Base-by-base conservation (phyloP, 176 grass and related monocot species). In the Triticum aestivum region DNA sequence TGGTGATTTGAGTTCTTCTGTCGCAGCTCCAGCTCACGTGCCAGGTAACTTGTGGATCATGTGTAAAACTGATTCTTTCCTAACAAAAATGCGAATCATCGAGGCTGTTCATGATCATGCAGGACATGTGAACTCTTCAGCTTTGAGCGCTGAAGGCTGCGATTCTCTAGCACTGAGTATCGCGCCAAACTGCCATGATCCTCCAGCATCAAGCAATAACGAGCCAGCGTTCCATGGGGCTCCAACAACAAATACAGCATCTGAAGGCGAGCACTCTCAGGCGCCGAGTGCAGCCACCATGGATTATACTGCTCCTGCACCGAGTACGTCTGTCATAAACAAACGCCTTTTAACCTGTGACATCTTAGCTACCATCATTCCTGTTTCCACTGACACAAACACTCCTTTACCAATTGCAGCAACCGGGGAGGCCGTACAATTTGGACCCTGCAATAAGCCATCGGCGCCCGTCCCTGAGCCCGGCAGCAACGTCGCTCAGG, bases 141-240 rank as follows among this genome's bases (percentile, higher is more conserved):
- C 54, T 63, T 62, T 70, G 62, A 39, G 41, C 9, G 56, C 24
- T 15, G 71, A 85, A 67, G 41, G 52, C 11, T 15, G 21, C 34
- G 63, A 41, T 82, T 75, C 82, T 85, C 65, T 77, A 34, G 51
- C 78, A 10, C 23, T 65, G 52, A 82, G 77, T 58, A 56, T 91
- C 0, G 74, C 18, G 3, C 78, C 71, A 21, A 91, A 87, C 61
- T n/a, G 47, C 75, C 69, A 69, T 80, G 45, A 74, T 84, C 21
- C 1, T 51, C 69, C 52, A 76, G 62, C 86, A 41, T 69, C 62
- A 65, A 78, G 35, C 63, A 85, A 82, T 72, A 88, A 82, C 56
- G 23, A 4, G 38, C 54, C 52, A 21, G 88, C 77, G 29, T 4
- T 11, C 33, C 23, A 27, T 70, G 90, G 30, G 33, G 37, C 70